These are phyloP conservation scores for Ceriops decandra DNA, from an alignment of 345 rosid genomes.

Conservation along the genomic window DNA sequence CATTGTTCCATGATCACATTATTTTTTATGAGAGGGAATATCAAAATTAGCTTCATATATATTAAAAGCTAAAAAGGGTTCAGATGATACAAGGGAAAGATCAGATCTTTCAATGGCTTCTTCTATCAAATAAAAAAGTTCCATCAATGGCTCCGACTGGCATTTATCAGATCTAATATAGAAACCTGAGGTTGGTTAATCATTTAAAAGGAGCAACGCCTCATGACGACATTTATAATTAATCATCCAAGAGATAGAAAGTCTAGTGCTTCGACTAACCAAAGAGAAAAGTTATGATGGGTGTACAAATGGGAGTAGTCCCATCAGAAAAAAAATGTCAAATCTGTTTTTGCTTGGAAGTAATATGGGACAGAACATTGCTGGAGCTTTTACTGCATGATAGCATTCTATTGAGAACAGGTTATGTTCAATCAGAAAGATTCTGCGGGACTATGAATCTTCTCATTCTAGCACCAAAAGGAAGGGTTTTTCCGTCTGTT, in stretches of 20 bases:
- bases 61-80: no score
- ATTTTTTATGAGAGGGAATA: no score
- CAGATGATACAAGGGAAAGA: no score
- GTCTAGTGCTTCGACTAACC: no score
- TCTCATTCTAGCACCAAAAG: not conserved
- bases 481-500: no score
- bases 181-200: conserved; percentile 17
- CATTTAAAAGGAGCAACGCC: conserved; percentile 10
- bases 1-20: no score
- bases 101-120: no score
- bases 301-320: not conserved
- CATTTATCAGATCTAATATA: conserved; percentile 1
- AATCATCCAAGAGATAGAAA: no score
- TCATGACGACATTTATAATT: not conserved
- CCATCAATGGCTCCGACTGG: not conserved
- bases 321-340: conserved; percentile 1
- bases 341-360: no score
- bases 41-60: no score
- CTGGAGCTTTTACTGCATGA: not conserved
- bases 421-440: not conserved
- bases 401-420: not conserved
- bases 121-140: no score
- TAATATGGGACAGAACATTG: not conserved
- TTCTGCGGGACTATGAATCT: not conserved
- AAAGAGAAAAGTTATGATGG: no score